Evolutionary conservation across 2,329 filamentous ascomycete species (phyloP).

Genomic region (Pseudocercospora fijiensis): DNA sequence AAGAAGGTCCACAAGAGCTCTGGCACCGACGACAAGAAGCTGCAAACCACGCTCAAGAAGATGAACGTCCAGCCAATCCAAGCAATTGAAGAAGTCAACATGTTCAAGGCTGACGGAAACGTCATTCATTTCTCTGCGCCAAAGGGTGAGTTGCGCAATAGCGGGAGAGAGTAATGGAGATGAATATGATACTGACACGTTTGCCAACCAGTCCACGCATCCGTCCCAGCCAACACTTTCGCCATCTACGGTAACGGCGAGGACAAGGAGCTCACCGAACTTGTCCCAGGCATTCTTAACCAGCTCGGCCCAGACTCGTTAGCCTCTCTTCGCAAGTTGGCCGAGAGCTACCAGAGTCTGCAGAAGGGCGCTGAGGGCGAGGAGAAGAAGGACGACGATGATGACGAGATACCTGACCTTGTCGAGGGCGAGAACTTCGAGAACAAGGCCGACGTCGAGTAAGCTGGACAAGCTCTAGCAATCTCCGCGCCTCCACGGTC

Average conservation of each 20-base stretch:
- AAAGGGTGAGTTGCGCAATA: slow-evolving; percentile 68
- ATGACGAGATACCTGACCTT: slow-evolving; percentile 91
- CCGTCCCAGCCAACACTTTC: slow-evolving; percentile 97
- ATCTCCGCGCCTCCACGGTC: slow-evolving; percentile 2
- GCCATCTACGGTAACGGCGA: slow-evolving; percentile 98
- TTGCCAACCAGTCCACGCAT: slow-evolving; percentile 74
- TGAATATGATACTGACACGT: background rate
- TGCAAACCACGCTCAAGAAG: slow-evolving; percentile 96
- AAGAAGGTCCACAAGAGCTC: slow-evolving; percentile 95
- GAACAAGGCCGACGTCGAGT: slow-evolving; percentile 77
- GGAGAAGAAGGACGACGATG: slow-evolving; percentile 67
- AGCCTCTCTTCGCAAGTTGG: slow-evolving; percentile 94
- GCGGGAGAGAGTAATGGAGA: background rate
- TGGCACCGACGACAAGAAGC: slow-evolving; percentile 98
- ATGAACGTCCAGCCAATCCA: slow-evolving; percentile 99
- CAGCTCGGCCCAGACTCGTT: slow-evolving; percentile 98
- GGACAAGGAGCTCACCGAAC: slow-evolving; percentile 99
- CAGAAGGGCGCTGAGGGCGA: slow-evolving; percentile 87
- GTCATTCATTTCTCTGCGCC: slow-evolving; percentile 98
- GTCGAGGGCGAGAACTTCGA: slow-evolving; percentile 98
- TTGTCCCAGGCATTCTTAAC: slow-evolving; percentile 98
- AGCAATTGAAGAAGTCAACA: slow-evolving; percentile 99
- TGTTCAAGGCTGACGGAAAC: slow-evolving; percentile 99
- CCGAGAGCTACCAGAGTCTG: slow-evolving; percentile 99
- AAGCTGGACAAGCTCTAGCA: slow-evolving; percentile 39